Evolutionary conservation across 2,329 filamentous ascomycete species (phyloP).

Genomic region (Zarea fungicola): DNA sequence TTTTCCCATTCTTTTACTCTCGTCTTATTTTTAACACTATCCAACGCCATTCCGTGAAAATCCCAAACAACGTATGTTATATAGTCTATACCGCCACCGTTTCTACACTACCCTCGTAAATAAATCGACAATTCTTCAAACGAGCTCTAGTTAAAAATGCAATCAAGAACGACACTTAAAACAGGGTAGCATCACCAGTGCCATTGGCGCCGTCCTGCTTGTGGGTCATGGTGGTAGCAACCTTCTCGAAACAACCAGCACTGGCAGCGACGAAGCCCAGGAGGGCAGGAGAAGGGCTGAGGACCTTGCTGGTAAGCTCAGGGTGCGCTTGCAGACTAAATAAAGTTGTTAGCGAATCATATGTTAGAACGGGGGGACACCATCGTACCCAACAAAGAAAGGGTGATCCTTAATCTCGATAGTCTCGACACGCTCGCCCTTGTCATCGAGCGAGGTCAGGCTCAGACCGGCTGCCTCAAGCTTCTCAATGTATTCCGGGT

Average conservation of each 20-base stretch:
- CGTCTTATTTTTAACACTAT: no score
- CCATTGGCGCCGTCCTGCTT: conserved; percentile 11
- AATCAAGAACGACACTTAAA: no score
- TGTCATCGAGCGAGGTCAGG: conserved; percentile 76
- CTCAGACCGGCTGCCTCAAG: conserved; percentile 64
- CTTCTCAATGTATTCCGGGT: conserved; percentile 67
- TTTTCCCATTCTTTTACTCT: no score
- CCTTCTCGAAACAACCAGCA: conserved; percentile 56
- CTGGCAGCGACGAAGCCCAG: conserved; percentile 49
- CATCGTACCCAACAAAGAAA: conserved; percentile 57
- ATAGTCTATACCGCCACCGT: no score
- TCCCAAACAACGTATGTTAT: no score
- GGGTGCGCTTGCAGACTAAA: conserved; percentile 81
- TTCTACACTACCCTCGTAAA: no score
- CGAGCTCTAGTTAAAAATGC: no score
- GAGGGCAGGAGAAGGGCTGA: conserved; percentile 67
- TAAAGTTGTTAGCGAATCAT: background rate
- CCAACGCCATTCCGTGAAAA: no score
- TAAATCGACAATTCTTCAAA: no score
- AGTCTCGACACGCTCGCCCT: conserved; percentile 74
- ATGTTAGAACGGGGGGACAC: background rate
- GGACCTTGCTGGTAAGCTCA: conserved; percentile 73
- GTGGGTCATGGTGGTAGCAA: conserved; percentile 17
- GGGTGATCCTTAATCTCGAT: conserved; percentile 78
- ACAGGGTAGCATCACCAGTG: conserved; percentile 9